Evolutionary conservation across 352 stramenopile genomes (phyloP).

Genomic region (Phytopythium chamaehyphon): DNA sequence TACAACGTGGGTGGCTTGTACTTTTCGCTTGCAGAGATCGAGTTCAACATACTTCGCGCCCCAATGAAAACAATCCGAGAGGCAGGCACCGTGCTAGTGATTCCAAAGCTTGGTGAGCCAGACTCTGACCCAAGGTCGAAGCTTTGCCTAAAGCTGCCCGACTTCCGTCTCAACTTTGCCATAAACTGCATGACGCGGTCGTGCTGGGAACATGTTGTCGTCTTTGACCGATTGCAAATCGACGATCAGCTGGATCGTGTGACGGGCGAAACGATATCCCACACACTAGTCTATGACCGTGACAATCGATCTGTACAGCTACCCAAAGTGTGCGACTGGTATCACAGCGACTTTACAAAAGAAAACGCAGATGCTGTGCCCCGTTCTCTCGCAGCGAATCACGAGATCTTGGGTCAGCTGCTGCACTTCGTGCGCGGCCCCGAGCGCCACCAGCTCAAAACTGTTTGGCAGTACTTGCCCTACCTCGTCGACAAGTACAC

Average conservation of each 20-base stretch:
- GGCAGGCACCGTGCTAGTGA: constrained; percentile 38
- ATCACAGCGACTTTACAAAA: constrained; percentile 34
- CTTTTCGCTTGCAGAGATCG: constrained; percentile 53
- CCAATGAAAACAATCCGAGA: constrained; percentile 32
- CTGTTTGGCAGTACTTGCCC: constrained; percentile 25
- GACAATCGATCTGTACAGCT: constrained; percentile 40
- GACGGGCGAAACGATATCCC: constrained; percentile 23
- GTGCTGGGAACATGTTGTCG: constrained; percentile 23
- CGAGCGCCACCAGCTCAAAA: constrained; percentile 34
- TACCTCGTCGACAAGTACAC: constrained; percentile 39
- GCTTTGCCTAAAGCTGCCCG: constrained; percentile 20
- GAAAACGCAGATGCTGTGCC: constrained; percentile 2
- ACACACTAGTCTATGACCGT: constrained; percentile 37
- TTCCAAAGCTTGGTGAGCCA: constrained; percentile 27
- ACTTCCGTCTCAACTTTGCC: constrained; percentile 59
- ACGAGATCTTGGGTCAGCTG: constrained; percentile 25
- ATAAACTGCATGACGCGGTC: constrained; percentile 61
- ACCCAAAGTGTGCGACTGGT: constrained; percentile 60
- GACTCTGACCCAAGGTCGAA: constrained; percentile 18
- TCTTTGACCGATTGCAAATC: constrained; percentile 40
- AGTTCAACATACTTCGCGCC: constrained; percentile 46
- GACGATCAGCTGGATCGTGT: constrained; percentile 43
- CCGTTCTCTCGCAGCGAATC: constrained; percentile 3
- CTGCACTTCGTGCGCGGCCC: constrained; percentile 24
- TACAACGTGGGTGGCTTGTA: constrained; percentile 41